A percentile compares a stretch with the other conserved stretches of the same genome.
Conservation (phyloP, 139 green algal genomes). For the Axilococcus clingmanii region DNA sequence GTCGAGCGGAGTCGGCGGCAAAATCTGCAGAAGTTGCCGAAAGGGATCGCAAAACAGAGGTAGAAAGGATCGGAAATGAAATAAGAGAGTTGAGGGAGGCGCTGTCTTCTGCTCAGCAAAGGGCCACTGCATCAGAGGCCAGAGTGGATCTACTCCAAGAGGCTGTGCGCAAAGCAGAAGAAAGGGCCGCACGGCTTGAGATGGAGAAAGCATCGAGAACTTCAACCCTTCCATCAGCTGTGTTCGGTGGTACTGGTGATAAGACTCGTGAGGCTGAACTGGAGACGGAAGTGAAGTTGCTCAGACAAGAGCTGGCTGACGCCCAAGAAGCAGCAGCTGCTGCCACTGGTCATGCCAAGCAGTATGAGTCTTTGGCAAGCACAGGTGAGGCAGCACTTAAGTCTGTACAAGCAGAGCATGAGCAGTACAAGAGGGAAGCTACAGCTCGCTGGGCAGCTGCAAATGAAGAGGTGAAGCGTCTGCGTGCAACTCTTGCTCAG, state of each 20-base stretch:
- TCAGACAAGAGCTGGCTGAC: constrained; percentile 34
- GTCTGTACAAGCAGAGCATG: constrained; percentile 26
- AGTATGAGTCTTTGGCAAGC: constrained; percentile 41
- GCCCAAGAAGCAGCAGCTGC: constrained; percentile 45
- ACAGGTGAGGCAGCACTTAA: constrained; percentile 39
- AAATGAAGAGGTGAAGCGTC: constrained; percentile 9
- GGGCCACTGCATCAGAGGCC: constrained; percentile 25
- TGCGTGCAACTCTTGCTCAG: constrained; percentile 8
- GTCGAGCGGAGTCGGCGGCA: constrained; percentile 11
- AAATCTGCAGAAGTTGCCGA: constrained; percentile 4
- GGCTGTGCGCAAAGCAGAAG: constrained; percentile 38
- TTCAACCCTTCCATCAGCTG: neutral
- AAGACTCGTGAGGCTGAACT: constrained; percentile 12
- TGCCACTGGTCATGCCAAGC: constrained; percentile 34
- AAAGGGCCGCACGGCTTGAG: constrained; percentile 31
- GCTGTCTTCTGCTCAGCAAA: constrained; percentile 22
- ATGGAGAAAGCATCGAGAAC: constrained; percentile 21
- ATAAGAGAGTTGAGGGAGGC: constrained; percentile 19
- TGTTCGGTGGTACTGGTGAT: neutral
- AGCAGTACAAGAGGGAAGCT: constrained; percentile 29
- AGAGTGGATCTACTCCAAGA: constrained; percentile 39
- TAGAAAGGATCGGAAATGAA: constrained; percentile 18
- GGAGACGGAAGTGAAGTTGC: constrained; percentile 25
- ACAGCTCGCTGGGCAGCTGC: constrained; percentile 8
- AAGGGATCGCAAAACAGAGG: constrained; percentile 7